Base-by-base conservation (phyloP, 768 basidiomycete genomes). In the Tylopilus cervinicoccineus region DNA sequence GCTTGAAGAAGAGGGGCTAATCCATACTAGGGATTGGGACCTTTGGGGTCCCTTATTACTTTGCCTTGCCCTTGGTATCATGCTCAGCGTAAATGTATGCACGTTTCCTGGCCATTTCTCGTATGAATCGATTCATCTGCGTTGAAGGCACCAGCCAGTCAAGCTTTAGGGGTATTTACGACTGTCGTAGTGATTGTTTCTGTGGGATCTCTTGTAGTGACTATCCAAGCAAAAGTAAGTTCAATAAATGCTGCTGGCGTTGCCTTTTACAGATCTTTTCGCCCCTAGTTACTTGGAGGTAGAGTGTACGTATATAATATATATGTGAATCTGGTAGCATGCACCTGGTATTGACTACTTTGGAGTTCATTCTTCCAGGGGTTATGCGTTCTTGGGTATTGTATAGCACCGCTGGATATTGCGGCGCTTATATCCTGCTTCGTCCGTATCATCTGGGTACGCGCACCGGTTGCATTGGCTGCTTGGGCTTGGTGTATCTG, bases 401-500 rank as follows among this genome's bases (percentile, higher is more conserved):
- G 95, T 61, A 79, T 97, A 47, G 94, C 93, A 7, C 95, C 95
- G 13, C 77, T 98, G 43, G 80, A 94, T 53, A 81, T 95, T 36
- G 94, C 95, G 7, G 93, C 93, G 3, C 70, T 97, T 26, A 77
- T 96, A 38, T 79, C 91, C 1, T 86, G 84, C 58, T 92, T 95
- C 57, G 83, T 98, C 14, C 87, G 79, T 38, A 70, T 83, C 24
- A 85, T 98, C 41, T 96, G 87, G 70, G 74, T 98, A 48, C 80
- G 95, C 48, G 85, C 84, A 26, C 95, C 95, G 10, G 67, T 98
- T 26, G 86, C 93, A 38, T 65, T 95, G 23, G 75, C 84, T 17
- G 88, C 91, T 12, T 95, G 93, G 87, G 93, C 77, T 31, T 98
- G 95, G 95, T 91, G 86, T 65, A 88, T 96, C 49, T 98, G 93